Conservation (phyloP, 2,329 filamentous ascomycete genomes). For the Sclerotinia glacialis region DNA sequence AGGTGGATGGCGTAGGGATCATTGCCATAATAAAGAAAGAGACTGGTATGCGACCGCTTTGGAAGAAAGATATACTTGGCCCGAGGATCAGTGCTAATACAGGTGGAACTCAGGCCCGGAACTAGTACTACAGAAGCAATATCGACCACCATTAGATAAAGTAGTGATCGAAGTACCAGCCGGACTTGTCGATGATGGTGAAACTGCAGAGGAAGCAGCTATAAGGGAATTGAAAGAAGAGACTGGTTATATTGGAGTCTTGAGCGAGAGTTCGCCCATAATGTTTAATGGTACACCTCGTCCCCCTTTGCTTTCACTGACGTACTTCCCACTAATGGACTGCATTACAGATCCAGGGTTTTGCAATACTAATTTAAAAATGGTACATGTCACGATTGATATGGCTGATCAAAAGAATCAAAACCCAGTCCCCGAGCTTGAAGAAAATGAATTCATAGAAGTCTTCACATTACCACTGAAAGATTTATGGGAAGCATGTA, state of each 20-base stretch:
- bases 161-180: conserved; percentile 64
- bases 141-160: conserved; percentile 58
- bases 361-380: conserved; percentile 63
- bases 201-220: conserved; percentile 59
- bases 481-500: conserved; percentile 47
- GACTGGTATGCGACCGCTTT: conserved; percentile 41
- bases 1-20: conserved; percentile 72
- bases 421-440: conserved; percentile 47
- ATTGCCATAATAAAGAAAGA: conserved; percentile 62
- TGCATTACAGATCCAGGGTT: conserved; percentile 54
- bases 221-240: conserved; percentile 64
- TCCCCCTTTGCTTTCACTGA: neutral
- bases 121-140: conserved; percentile 66
- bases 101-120: conserved; percentile 44
- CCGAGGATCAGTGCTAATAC: neutral
- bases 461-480: conserved; percentile 49
- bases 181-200: conserved; percentile 60
- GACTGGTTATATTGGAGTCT: conserved; percentile 61
- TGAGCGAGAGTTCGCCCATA: conserved; percentile 57
- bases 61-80: neutral
- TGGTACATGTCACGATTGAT: conserved; percentile 50
- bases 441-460: conserved; percentile 54
- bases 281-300: conserved; percentile 56
- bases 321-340: neutral
- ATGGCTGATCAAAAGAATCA: conserved; percentile 46